Conservation (phyloP, 1,284 basidiomycete genomes). For the Stygiomarasmius scandens region DNA sequence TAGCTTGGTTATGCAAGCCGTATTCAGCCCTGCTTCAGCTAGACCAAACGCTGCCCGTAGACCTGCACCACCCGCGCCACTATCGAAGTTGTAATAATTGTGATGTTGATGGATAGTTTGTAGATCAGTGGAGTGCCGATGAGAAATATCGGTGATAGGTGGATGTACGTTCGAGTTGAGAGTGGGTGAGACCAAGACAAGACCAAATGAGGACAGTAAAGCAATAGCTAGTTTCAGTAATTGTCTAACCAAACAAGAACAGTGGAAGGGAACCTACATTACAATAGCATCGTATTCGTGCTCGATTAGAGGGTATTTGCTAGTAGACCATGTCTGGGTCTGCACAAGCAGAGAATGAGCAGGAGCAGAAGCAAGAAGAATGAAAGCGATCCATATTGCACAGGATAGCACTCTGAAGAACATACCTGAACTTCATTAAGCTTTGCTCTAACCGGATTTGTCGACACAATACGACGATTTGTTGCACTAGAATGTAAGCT, state of each 20-base stretch:
- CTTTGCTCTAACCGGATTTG: constrained; percentile 80
- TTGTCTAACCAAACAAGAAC: not conserved
- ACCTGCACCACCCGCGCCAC: constrained; percentile 97
- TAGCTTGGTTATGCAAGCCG: constrained; percentile 97
- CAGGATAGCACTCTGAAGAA: constrained; percentile 3
- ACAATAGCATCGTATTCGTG: constrained; percentile 98
- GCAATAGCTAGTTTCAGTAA: not conserved
- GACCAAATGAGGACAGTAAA: too few species aligned
- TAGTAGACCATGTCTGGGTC: constrained; percentile 69
- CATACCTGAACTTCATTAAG: constrained; percentile 67
- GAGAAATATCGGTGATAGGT: too few species aligned
- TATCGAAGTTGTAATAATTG: constrained; percentile 33
- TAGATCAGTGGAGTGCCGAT: not conserved
- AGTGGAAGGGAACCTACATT: constrained; percentile 65
- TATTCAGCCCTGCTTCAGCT: constrained; percentile 97
- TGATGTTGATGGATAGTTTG: not conserved
- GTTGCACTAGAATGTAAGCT: constrained; percentile 57
- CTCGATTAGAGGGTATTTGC: constrained; percentile 96
- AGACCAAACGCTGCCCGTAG: constrained; percentile 98
- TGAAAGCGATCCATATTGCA: not conserved
- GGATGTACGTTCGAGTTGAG: too few species aligned
- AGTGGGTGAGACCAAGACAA: too few species aligned
- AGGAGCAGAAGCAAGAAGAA: not conserved
- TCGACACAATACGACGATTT: constrained; percentile 66
- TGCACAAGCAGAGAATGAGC: not conserved